Evolutionary conservation across 1,284 basidiomycete genomes (phyloP).

Genomic region (Ustilago nuda): DNA sequence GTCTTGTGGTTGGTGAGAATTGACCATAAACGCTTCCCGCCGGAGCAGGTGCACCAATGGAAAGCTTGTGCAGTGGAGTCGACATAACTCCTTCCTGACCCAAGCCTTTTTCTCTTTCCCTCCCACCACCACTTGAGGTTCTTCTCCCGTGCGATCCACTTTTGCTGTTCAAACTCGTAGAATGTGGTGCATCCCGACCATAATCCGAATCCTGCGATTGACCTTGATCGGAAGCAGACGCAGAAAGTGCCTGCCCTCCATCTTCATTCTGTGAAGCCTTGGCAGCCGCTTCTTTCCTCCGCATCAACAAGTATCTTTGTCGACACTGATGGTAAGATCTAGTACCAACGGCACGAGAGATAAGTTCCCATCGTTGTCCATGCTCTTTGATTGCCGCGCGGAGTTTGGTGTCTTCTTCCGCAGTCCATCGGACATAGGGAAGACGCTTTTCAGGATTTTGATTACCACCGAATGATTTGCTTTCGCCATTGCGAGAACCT

Average conservation of each 20-base stretch:
- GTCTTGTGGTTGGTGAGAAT: slow-evolving; percentile 22
- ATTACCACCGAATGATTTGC: slow-evolving; percentile 54
- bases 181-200: slow-evolving; percentile 24
- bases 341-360: slow-evolving; percentile 67
- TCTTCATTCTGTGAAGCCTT: slow-evolving; percentile 36
- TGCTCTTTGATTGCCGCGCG: slow-evolving; percentile 65
- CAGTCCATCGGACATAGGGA: slow-evolving; percentile 67
- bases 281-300: slow-evolving; percentile 65
- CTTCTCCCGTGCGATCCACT: slow-evolving; percentile 29
- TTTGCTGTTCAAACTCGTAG: slow-evolving; percentile 23
- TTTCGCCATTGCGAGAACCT: slow-evolving; percentile 29
- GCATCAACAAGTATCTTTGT: slow-evolving; percentile 68
- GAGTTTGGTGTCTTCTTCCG: slow-evolving; percentile 67
- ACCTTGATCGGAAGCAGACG: slow-evolving; percentile 46
- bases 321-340: slow-evolving; percentile 69
- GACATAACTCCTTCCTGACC: slow-evolving; percentile 23
- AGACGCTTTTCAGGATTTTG: slow-evolving; percentile 67
- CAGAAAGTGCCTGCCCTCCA: slow-evolving; percentile 35
- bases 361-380: slow-evolving; percentile 68
- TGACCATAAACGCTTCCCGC: slow-evolving; percentile 43
- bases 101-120: neutral
- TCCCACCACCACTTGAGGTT: slow-evolving; percentile 11
- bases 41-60: slow-evolving; percentile 50
- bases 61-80: slow-evolving; percentile 52
- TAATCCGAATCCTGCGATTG: slow-evolving; percentile 51